Percentiles rank a stretch among this genome's conserved stretches.
These are phyloP conservation scores for Curvularia sp. DNA, from an alignment of 2,329 filamentous ascomycete species.

Conservation along the genomic window DNA sequence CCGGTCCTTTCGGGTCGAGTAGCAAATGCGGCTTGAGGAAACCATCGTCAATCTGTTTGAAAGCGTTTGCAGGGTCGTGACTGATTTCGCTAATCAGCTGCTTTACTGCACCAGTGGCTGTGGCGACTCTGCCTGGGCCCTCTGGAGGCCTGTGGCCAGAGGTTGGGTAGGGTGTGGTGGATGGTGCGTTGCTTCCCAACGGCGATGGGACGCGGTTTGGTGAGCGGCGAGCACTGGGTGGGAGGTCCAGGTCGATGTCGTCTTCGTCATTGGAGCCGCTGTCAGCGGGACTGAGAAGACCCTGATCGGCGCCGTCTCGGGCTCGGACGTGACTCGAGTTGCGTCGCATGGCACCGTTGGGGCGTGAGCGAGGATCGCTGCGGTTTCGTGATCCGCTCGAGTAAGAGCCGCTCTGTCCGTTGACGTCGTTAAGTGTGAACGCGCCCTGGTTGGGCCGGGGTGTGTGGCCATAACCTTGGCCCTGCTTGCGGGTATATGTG, in stretches of 20 bases:
- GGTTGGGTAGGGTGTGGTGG: conserved; percentile 48
- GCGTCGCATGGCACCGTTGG: conserved; percentile 56
- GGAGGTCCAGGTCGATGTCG: conserved; percentile 65
- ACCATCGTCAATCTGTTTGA: conserved; percentile 91
- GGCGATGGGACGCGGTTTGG: conserved; percentile 50
- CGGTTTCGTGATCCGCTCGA: conserved; percentile 63
- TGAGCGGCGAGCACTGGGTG: conserved; percentile 61
- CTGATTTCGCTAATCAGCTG: conserved; percentile 78
- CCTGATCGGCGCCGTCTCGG: conserved; percentile 60
- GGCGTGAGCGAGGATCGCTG: conserved; percentile 55
- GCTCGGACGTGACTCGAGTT: conserved; percentile 59
- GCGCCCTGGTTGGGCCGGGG: conserved; percentile 65
- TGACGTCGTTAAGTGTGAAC: conserved; percentile 61
- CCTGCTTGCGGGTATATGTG: conserved; percentile 81
- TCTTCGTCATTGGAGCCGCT: conserved; percentile 61
- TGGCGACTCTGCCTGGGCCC: conserved; percentile 57
- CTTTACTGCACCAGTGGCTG: conserved; percentile 76
- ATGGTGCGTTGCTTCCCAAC: conserved; percentile 17
- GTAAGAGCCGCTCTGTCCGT: conserved; percentile 60
- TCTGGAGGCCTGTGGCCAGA: conserved; percentile 42
- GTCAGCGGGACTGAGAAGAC: conserved; percentile 59
- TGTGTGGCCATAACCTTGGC: conserved; percentile 77
- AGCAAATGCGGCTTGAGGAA: conserved; percentile 93
- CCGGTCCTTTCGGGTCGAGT: conserved; percentile 67
- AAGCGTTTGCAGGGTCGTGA: conserved; percentile 88